Percentiles rank a stretch among this genome's conserved stretches.
phyloP scores from a whole-genome alignment of 2,329 filamentous ascomycete genomes.

The Laburnicola sp. region DNA sequence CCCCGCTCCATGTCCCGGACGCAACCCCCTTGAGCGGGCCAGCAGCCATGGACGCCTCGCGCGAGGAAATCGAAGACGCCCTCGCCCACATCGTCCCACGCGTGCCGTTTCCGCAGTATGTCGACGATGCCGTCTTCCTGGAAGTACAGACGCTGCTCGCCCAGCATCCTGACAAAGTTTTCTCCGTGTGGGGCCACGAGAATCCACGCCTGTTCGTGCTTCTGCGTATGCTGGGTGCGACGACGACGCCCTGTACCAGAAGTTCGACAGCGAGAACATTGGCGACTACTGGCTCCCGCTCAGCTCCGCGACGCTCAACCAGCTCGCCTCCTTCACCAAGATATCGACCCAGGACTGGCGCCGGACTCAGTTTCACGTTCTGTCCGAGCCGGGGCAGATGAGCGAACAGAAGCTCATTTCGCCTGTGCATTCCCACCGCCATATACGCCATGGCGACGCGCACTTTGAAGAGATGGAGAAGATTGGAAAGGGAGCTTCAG shows the following conservation, averaged over 20 bases:
- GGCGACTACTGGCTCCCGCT: constrained; percentile 20
- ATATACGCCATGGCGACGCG: constrained; percentile 10
- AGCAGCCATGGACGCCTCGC: constrained; percentile 7
- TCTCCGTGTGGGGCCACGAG: constrained; percentile 12
- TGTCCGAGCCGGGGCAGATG: constrained; percentile 17
- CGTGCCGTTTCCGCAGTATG: constrained; percentile 16
- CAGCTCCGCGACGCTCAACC: neutral
- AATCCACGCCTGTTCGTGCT: constrained; percentile 19
- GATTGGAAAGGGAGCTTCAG: constrained; percentile 18
- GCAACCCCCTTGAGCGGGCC: neutral
- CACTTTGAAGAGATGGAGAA: constrained; percentile 18
- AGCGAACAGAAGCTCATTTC: constrained; percentile 15
- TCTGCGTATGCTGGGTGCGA: constrained; percentile 20
- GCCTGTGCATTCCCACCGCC: constrained; percentile 9
- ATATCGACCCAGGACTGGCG: constrained; percentile 6
- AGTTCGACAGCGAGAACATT: constrained; percentile 14
- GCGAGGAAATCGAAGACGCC: constrained; percentile 12
- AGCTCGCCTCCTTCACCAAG: constrained; percentile 7
- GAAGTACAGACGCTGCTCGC: constrained; percentile 15
- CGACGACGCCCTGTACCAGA: constrained; percentile 9
- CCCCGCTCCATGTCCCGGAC: constrained; percentile 5
- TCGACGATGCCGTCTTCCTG: constrained; percentile 26
- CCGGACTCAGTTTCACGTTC: constrained; percentile 12
- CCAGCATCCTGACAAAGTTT: constrained; percentile 17
- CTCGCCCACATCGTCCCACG: constrained; percentile 18